phyloP scores from a whole-genome alignment of 2,329 filamentous ascomycete genomes.

The Colletotrichum echinochloae region DNA sequence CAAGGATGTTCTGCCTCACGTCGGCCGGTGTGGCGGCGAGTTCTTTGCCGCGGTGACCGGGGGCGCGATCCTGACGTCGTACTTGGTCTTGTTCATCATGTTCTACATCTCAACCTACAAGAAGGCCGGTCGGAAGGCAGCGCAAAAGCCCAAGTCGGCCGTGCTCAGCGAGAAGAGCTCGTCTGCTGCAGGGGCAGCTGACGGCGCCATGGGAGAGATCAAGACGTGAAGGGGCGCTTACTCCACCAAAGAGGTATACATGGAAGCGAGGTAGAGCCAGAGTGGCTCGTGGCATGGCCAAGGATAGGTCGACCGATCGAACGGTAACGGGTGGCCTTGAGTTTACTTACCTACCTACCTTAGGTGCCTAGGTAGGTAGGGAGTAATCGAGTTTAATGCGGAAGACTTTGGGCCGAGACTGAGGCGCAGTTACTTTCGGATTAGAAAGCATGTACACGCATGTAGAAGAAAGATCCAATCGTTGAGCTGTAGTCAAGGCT shows the following conservation, averaged over 20 bases:
- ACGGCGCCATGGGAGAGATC: neutral
- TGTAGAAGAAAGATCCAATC: constrained; percentile 1
- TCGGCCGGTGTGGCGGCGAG: constrained; percentile 78
- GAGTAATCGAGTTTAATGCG: constrained; percentile 1
- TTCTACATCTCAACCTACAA: constrained; percentile 74
- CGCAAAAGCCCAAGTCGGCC: constrained; percentile 6
- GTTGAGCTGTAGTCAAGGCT: neutral
- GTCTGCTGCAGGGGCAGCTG: neutral
- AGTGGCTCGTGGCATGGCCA: neutral
- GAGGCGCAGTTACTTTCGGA: constrained; percentile 10
- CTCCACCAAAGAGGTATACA: neutral
- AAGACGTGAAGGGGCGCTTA: neutral
- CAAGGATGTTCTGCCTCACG: constrained; percentile 72
- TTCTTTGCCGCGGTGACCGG: constrained; percentile 83
- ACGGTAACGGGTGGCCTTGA: neutral
- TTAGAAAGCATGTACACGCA: constrained; percentile 2
- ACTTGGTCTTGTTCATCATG: constrained; percentile 81
- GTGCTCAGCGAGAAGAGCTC: constrained; percentile 8
- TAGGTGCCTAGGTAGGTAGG: no score
- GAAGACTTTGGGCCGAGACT: neutral
- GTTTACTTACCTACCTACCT: no score
- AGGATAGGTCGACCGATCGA: neutral
- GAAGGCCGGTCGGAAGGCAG: constrained; percentile 12
- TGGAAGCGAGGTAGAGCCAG: neutral
- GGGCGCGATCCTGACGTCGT: constrained; percentile 79